Evolutionary conservation across 805 yeast genomes (phyloP).

Genomic region (Saitoella complicata): DNA sequence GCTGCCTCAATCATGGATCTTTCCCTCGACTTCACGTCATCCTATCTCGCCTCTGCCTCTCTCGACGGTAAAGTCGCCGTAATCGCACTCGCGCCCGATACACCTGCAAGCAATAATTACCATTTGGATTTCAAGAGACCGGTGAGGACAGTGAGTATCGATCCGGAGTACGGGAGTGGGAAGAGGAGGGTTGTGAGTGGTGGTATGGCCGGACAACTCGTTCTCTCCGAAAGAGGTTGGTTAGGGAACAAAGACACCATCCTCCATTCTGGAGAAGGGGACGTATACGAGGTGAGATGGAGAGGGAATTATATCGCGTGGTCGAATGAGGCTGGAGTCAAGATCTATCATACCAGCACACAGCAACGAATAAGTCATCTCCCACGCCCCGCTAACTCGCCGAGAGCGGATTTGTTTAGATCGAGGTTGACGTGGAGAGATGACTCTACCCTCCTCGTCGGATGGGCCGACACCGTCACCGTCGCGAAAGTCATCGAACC

Average conservation of each 20-base stretch:
- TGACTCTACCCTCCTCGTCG: constrained; percentile 49
- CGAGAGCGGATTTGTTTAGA: constrained; percentile 67
- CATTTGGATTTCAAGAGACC: constrained; percentile 81
- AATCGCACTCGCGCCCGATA: constrained; percentile 34
- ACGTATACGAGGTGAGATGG: constrained; percentile 51
- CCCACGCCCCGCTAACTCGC: constrained; percentile 36
- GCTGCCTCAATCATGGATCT: constrained; percentile 66
- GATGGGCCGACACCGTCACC: constrained; percentile 78
- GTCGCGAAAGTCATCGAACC: constrained; percentile 26
- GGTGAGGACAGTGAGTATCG: constrained; percentile 70
- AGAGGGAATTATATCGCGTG: constrained; percentile 56
- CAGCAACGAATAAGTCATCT: constrained; percentile 35
- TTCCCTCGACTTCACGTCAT: constrained; percentile 43
- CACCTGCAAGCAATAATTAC: constrained; percentile 43
- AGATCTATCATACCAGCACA: constrained; percentile 40
- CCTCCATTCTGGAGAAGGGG: constrained; percentile 45
- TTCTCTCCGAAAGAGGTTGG: constrained; percentile 70
- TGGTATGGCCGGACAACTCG: constrained; percentile 74
- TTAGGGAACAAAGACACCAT: constrained; percentile 61
- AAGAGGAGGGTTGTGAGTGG: constrained; percentile 65
- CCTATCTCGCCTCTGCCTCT: constrained; percentile 71
- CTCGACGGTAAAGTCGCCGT: constrained; percentile 87
- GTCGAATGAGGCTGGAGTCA: constrained; percentile 57
- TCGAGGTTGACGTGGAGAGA: constrained; percentile 60
- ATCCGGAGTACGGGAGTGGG: constrained; percentile 40